A percentile compares a stretch with the other conserved stretches of the same genome.
Evolutionary conservation across 208 protist species (phyloP).

Genomic region (Wallacemonas collosoma): DNA sequence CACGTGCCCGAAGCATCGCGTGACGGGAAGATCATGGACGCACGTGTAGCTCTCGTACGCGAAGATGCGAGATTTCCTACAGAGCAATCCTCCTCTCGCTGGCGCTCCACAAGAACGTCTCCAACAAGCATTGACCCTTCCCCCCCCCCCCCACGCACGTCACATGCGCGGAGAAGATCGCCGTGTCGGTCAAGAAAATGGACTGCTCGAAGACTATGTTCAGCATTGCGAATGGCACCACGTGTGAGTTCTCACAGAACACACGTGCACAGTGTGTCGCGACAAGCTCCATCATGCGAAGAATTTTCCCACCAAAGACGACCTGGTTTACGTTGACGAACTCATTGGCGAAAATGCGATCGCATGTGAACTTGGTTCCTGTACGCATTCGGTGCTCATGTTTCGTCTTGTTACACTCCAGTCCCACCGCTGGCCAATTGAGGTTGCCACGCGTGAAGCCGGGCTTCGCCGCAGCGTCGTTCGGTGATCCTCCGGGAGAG

Average conservation of each 20-base stretch:
- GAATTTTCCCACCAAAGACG: constrained; percentile 60
- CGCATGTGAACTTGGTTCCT: constrained; percentile 18
- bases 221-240: constrained; percentile 55
- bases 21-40: neutral
- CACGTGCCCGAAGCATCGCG: constrained; percentile 7
- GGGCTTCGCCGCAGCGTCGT: neutral
- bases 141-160: constrained; percentile 24
- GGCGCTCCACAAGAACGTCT: constrained; percentile 15
- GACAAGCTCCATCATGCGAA: constrained; percentile 54
- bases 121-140: constrained; percentile 33
- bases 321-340: constrained; percentile 53
- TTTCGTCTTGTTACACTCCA: constrained; percentile 36
- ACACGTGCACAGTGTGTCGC: constrained; percentile 63
- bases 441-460: neutral
- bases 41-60: neutral
- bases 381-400: constrained; percentile 23
- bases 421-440: constrained; percentile 20
- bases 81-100: constrained; percentile 27
- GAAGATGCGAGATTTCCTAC: constrained; percentile 34
- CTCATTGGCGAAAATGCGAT: constrained; percentile 29
- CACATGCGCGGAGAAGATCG: constrained; percentile 40
- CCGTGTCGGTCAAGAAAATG: constrained; percentile 37
- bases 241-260: constrained; percentile 35
- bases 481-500: neutral
- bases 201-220: constrained; percentile 53